Percentiles rank a stretch among this genome's conserved stretches.
Conservation (phyloP, 495 filamentous ascomycete genomes). For the Penicillium pancosmium region DNA sequence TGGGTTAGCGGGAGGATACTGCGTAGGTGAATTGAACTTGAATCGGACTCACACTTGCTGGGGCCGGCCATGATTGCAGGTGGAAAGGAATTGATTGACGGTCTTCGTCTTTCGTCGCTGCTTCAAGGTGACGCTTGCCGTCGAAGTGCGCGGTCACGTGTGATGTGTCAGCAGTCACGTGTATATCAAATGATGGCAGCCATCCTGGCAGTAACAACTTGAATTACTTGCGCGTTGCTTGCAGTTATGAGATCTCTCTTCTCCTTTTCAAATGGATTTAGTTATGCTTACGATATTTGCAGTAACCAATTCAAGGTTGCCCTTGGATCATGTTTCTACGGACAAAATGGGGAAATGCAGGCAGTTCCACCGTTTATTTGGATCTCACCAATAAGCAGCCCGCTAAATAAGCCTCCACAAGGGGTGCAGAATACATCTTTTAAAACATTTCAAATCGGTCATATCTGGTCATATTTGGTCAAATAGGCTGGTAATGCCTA, state of each 20-base stretch:
- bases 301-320: too few relatives aligned
- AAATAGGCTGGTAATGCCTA: not conserved
- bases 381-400: not conserved
- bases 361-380: not conserved
- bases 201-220: not conserved
- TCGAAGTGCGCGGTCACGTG: not conserved
- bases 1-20: slow-evolving; percentile 8
- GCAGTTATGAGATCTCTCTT: too few relatives aligned
- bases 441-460: not conserved
- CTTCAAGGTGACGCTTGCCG: too few relatives aligned
- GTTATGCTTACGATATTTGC: too few relatives aligned
- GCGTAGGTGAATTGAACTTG: not conserved
- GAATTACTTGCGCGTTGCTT: too few relatives aligned
- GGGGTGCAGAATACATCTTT: not conserved
- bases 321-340: too few relatives aligned
- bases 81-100: slow-evolving; percentile 1
- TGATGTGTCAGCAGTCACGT: slow-evolving; percentile 3
- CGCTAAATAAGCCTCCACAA: not conserved
- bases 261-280: too few relatives aligned
- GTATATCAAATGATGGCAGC: not conserved
- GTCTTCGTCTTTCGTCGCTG: not conserved
- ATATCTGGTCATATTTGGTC: not conserved
- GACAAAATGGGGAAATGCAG: not conserved
- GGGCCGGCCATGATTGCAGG: slow-evolving; percentile 50
- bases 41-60: slow-evolving; percentile 47